Evolutionary conservation across 441 rosid genomes (phyloP).

Genomic region (Populus trichocarpa): DNA sequence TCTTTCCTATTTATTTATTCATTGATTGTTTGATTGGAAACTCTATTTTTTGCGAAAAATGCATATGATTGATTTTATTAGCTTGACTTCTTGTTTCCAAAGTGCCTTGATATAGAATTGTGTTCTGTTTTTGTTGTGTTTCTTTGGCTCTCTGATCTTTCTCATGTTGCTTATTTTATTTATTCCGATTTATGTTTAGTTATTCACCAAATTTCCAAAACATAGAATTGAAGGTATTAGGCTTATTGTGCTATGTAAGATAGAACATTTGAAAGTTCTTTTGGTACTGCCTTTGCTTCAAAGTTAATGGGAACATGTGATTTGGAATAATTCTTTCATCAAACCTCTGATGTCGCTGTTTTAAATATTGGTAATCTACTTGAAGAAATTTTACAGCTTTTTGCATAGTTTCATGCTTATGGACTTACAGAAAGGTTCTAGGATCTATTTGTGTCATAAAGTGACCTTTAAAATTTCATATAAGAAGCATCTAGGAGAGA

Average conservation of each 20-base stretch:
- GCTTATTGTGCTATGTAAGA: slow-evolving; percentile 4
- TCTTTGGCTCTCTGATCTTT: background rate
- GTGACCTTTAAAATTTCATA: background rate
- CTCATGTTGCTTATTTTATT: background rate
- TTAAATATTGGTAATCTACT: background rate
- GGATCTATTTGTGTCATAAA: background rate
- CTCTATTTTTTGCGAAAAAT: background rate
- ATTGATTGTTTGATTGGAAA: background rate
- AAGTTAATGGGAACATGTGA: background rate
- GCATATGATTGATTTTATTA: background rate
- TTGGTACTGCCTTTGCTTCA: background rate
- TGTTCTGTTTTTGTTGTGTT: background rate
- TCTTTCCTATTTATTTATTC: too few species aligned
- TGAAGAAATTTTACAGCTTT: background rate
- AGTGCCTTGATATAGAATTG: background rate
- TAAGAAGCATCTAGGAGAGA: background rate
- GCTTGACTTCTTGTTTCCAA: background rate
- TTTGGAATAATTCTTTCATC: background rate
- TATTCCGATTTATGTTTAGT: background rate
- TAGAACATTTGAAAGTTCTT: background rate
- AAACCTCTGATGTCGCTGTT: background rate
- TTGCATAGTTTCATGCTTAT: background rate
- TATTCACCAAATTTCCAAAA: background rate
- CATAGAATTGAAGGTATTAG: background rate
- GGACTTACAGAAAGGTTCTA: background rate